Evolutionary conservation across 139 green algal species (phyloP).

Genomic region (Bryopsis sp.): DNA sequence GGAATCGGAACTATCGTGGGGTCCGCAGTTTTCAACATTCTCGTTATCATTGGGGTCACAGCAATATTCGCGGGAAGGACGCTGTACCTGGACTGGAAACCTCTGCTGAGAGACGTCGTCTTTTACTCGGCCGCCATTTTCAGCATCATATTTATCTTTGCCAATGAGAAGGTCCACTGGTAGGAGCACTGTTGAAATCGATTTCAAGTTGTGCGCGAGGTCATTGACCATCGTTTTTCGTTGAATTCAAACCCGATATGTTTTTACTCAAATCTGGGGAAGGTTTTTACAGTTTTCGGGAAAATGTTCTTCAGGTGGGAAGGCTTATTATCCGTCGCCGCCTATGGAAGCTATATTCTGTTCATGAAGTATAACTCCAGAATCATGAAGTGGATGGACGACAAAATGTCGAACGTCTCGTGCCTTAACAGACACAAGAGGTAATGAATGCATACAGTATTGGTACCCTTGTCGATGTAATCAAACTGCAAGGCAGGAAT

Average conservation of each 20-base stretch:
- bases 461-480: neutral
- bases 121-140: conserved; percentile 31
- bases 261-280: no score
- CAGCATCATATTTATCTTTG: conserved; percentile 23
- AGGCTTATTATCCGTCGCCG: neutral
- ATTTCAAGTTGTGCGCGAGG: neutral
- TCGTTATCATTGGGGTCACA: conserved; percentile 34
- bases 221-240: neutral
- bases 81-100: conserved; percentile 31
- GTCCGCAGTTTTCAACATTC: conserved; percentile 35
- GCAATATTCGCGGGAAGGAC: conserved; percentile 24
- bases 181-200: conserved; percentile 18
- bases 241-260: no score
- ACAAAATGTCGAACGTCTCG: neutral
- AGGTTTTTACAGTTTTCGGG: no score
- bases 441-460: neutral
- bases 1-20: conserved; percentile 37
- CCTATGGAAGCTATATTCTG: conserved; percentile 25
- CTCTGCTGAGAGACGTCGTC: conserved; percentile 25
- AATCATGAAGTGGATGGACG: conserved; percentile 22
- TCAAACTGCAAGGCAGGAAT: neutral
- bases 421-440: neutral
- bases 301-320: conserved; percentile 18
- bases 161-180: conserved; percentile 28
- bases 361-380: conserved; percentile 24